Percentiles rank a stretch among this genome's conserved stretches.
Evolutionary conservation across 2,329 filamentous ascomycete genomes (phyloP).

Genomic region (Colletotrichum liaoningense): DNA sequence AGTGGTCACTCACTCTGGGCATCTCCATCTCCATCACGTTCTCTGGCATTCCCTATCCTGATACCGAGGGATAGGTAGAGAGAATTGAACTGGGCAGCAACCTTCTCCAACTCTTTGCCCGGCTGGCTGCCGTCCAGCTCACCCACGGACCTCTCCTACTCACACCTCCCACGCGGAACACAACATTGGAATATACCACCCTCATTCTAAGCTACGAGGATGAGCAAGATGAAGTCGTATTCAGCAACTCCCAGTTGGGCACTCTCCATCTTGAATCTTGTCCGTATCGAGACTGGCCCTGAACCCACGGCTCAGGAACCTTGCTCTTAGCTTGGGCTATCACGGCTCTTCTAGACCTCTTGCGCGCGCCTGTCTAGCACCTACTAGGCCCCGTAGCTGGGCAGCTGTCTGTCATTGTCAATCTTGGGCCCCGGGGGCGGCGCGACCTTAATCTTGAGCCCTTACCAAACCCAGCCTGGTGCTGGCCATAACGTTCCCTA

Average conservation of each 20-base stretch:
- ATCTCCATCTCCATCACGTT: not conserved
- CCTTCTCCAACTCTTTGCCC: not conserved
- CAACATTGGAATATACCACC: not conserved
- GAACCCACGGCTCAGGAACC: slow-evolving; percentile 11
- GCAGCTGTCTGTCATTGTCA: slow-evolving; percentile 18
- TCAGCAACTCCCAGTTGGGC: not conserved
- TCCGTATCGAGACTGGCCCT: not conserved
- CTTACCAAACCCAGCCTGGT: slow-evolving; percentile 14
- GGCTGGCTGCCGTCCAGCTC: not conserved
- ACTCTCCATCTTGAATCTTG: slow-evolving; percentile 1
- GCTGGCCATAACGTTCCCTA: not conserved
- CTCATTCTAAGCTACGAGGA: not conserved
- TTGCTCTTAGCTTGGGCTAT: slow-evolving; percentile 13
- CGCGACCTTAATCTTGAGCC: not conserved
- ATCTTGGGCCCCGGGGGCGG: slow-evolving; percentile 5
- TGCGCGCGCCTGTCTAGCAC: not conserved
- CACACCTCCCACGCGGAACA: not conserved
- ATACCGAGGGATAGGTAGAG: not conserved
- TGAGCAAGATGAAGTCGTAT: not conserved
- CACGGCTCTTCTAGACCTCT: not conserved
- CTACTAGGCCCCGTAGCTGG: slow-evolving; percentile 16
- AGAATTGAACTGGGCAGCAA: not conserved
- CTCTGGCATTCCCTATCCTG: not conserved
- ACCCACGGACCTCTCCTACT: not conserved
- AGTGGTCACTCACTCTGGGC: not conserved